Base-by-base conservation (phyloP, 169 alveolate genomes). In the Toxoplasma gondii region DNA sequence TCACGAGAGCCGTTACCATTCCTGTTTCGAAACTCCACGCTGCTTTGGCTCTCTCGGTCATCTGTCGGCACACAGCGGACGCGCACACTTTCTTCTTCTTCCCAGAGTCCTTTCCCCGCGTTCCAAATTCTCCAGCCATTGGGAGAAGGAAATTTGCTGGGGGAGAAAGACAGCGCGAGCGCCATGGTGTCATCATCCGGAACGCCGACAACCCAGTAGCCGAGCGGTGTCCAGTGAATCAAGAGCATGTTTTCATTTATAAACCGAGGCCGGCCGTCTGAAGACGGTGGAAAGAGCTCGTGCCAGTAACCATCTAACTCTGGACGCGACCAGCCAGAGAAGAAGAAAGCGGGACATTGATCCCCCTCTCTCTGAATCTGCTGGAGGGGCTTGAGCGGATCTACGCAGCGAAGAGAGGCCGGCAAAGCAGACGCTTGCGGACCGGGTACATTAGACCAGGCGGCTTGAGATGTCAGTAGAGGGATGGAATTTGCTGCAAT, bases 241-340 rank as follows among this genome's bases (percentile, higher is more conserved):
- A 82, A 7, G 38, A 82, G 90, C 69, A 9, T 0, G 1, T 43
- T 4, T 31, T 82, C 90, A 38, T 44, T 82, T 22, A 82, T 82
- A 31, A 41, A 82, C 69, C 90, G 90, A 39, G 90, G 90, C n/a
- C 90, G 17, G 69, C 90, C 90, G 41, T 82, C 90, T 9, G 90
- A 2, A 22, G 90, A 82, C 17, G 90, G 64, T 16, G 90, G 90
- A 24, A 82, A 44, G 44, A 82, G 67, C 54, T 38, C 54, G 41
- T 82, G 36, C 69, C 54, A 82, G 67, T 82, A 82, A 24, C 90
- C 90, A 27, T 82, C 24, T 49, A 82, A 43, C 5, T 24, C 41
- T 10, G 90, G 38, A 36, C 34, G 7, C 67, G 53, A 41, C 90
- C 90, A 82, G 1, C 90, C 69, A 7, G 38, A 9, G 67, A 82